phyloP scores from a whole-genome alignment of 2,329 filamentous ascomycete genomes.

The Cercospora janseana region DNA sequence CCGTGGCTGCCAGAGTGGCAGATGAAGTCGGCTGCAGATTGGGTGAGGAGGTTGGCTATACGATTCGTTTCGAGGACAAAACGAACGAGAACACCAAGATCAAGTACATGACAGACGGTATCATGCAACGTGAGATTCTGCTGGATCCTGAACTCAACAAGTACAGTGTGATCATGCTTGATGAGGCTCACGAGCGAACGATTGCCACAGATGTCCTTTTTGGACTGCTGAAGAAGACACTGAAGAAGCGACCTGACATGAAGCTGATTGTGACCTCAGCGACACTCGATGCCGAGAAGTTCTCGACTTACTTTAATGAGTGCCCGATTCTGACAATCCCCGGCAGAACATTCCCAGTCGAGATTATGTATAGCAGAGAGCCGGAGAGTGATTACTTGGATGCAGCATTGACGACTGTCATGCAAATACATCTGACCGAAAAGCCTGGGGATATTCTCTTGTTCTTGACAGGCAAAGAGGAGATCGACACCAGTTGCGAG shows the following conservation, averaged over 20 bases:
- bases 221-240: constrained; percentile 86
- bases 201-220: constrained; percentile 96
- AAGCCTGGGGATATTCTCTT: constrained; percentile 91
- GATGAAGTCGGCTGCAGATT: constrained; percentile 92
- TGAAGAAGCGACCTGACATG: constrained; percentile 80
- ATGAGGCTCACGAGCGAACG: constrained; percentile 96
- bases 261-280: constrained; percentile 96
- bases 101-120: constrained; percentile 99
- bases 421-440: constrained; percentile 96
- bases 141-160: constrained; percentile 83
- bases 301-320: constrained; percentile 91
- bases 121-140: constrained; percentile 92
- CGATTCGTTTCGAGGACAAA: constrained; percentile 94
- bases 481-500: constrained; percentile 93
- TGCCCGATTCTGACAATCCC: constrained; percentile 97
- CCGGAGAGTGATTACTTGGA: constrained; percentile 96
- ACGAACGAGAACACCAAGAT: constrained; percentile 85
- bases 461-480: constrained; percentile 95
- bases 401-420: constrained; percentile 88
- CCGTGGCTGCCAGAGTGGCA: constrained; percentile 91
- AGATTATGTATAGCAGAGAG: constrained; percentile 91
- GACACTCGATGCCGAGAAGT: constrained; percentile 95
- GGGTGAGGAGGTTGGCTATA: constrained; percentile 92
- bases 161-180: constrained; percentile 96
- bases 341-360: constrained; percentile 90